Evolutionary conservation across 352 stramenopile genomes (phyloP).

Genomic region (Blastocystis sp.): DNA sequence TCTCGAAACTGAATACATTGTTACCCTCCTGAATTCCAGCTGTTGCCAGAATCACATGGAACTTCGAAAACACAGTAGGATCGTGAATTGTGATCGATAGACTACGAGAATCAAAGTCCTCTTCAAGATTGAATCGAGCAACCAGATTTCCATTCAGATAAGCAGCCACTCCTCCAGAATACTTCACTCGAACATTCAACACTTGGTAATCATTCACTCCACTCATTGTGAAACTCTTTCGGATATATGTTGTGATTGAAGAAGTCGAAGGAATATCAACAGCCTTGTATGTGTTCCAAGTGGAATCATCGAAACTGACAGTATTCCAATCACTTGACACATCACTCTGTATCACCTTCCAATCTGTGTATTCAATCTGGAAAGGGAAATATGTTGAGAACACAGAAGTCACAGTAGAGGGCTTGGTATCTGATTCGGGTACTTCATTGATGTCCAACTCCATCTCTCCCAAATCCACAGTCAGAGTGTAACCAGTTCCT

Average conservation of each 20-base stretch:
- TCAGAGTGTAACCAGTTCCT: not conserved
- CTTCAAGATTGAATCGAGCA: conserved; percentile 23
- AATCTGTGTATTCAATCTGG: conserved; percentile 15
- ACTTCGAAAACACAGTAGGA: conserved; percentile 1
- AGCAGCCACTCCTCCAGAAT: conserved; percentile 11
- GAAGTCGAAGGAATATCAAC: not conserved
- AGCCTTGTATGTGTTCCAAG: not conserved
- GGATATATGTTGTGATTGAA: not conserved
- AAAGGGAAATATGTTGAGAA: not conserved
- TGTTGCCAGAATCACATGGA: conserved; percentile 11
- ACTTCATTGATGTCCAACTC: not conserved
- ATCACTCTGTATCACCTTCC: not conserved
- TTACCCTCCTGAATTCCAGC: not conserved
- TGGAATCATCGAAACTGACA: not conserved
- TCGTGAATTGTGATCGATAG: not conserved
- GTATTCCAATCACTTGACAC: not conserved
- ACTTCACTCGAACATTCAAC: conserved; percentile 27
- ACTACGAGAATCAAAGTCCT: not conserved
- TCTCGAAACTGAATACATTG: conserved; percentile 20
- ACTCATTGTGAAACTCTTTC: not conserved
- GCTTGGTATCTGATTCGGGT: too few relatives aligned
- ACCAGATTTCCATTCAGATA: conserved; percentile 30
- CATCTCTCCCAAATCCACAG: conserved; percentile 4
- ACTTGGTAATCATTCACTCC: not conserved
- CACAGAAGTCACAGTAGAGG: not conserved